Base-by-base conservation (phyloP, 331 rosid genomes). In the Prunus yedoensis region DNA sequence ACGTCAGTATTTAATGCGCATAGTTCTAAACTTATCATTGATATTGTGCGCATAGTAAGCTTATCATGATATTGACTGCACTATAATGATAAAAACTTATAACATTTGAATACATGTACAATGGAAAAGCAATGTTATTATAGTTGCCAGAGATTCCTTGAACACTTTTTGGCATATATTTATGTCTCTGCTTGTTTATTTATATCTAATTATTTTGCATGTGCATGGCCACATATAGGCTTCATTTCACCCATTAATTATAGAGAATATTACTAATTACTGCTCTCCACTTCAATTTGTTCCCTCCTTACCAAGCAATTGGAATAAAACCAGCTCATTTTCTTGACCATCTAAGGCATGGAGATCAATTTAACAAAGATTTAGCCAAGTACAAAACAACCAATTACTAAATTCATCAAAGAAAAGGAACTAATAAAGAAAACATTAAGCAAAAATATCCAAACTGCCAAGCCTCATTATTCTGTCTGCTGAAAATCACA, bases 301-400 rank as follows among this genome's bases (percentile, higher is more conserved):
- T 59, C 41, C 45, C 41, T 72, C 45, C 1, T 4, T 5, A 45
- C 68, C 45, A 46, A 73, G 58, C 69, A 27, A 47, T 49, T 41
- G 20, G 70, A 60, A 45, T 61, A 74, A 27, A 46, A 60, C 49
- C 70, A 47, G 70, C 70, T 47, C 70, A 74, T 25, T 58, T 63
- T 25, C 68, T 27, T 17, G 30, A 46, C 30, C 35, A 4, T 17
- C 8, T 57, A 41, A 17, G 67, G 16, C 25, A 23, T 21, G 63
- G 32, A 59, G 58, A 54, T 38, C 53, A 56, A 60, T 27, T 60
- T 60, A 25, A 60, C 66, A 14, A 60, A 5, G 68, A 63, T 63
- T 63, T 63, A 56, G 21, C 30, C 62, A 56, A 56, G 62, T 20
- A 56, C 62, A 20, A 56, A 56, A 56, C 49, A 71, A 57, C 16